Base-by-base conservation (phyloP, 768 basidiomycete species). In the Suillus luteus region DNA sequence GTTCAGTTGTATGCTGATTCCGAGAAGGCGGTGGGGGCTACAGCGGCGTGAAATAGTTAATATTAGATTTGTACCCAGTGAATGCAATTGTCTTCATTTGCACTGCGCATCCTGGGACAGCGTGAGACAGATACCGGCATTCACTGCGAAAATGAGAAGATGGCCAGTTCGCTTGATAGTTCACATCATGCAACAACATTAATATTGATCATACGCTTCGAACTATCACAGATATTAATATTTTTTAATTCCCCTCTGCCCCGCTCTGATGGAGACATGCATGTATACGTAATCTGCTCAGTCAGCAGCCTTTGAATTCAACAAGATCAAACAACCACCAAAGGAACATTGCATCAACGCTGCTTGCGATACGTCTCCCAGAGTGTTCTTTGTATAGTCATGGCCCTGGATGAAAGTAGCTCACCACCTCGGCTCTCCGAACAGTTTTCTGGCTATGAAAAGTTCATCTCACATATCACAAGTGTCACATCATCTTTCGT, bases 401-500 rank as follows among this genome's bases (percentile, higher is more conserved):
- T 40, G 37, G 55, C 9, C n/a, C 67, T 73, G 71, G 65, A 75
- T 4, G 69, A 71, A 40, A 65, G 65, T 11, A 61, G 66, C 3
- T 46, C n/a, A 1, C 57, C 65, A 1, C 15, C 63, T 4, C 65
- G 60, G n/a, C 46, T 68, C 5, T 60, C 57, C 1, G 62, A 67
- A 43, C 55, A 37, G 0, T 66, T 75, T 27, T 71, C 74, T 1
- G 75, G 74, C 3, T 72, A 77, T 57, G 10, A 40, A 22, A 64
- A 65, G 15, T 71, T 75, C 14, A 63, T 67, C 31, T n/a, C 59
- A 10, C 74, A 76, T 37, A 58, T 77, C 62, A 62, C 64, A 2
- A 33, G 73, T 9, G 71, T 81, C 4, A 71, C 80, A 3, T 72
- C 72, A 3, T 67, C 75, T 1, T 73, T 63, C 51, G 82, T 87